Conservation (phyloP, 257 asterid genomes). For the Thymus quinquecostatus region DNA sequence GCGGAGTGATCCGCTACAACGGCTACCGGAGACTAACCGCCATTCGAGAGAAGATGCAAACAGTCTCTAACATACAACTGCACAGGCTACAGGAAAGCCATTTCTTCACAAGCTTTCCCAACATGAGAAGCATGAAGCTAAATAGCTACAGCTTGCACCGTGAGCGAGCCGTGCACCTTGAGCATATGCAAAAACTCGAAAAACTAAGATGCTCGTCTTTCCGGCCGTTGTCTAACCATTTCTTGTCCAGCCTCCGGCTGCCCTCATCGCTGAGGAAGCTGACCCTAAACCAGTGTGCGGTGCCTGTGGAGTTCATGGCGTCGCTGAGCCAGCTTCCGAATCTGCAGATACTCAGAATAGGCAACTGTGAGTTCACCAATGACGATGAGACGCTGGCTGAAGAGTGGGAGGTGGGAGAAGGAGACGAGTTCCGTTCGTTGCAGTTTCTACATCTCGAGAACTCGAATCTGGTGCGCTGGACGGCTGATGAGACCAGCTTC, state of each 20-base stretch:
- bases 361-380: background rate
- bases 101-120: too few relatives aligned
- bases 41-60: too few relatives aligned
- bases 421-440: background rate
- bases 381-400: too few relatives aligned
- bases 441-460: background rate
- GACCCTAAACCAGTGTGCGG: background rate
- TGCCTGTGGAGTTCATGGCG: background rate
- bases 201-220: background rate
- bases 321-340: background rate
- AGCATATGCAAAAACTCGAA: background rate
- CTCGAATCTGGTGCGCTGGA: background rate
- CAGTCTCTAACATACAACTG: too few relatives aligned
- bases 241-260: background rate
- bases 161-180: background rate
- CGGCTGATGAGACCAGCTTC: background rate
- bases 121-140: too few relatives aligned
- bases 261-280: slow-evolving; percentile 30
- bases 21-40: too few relatives aligned
- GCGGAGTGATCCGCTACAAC: too few relatives aligned
- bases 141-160: too few relatives aligned
- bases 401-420: background rate
- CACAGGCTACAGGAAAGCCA: too few relatives aligned
- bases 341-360: background rate
- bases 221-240: background rate